A percentile compares a stretch with the other conserved stretches of the same genome.
Conservation (phyloP, 2,329 filamentous ascomycete species). For the Myriosclerotinia duriaeana region DNA sequence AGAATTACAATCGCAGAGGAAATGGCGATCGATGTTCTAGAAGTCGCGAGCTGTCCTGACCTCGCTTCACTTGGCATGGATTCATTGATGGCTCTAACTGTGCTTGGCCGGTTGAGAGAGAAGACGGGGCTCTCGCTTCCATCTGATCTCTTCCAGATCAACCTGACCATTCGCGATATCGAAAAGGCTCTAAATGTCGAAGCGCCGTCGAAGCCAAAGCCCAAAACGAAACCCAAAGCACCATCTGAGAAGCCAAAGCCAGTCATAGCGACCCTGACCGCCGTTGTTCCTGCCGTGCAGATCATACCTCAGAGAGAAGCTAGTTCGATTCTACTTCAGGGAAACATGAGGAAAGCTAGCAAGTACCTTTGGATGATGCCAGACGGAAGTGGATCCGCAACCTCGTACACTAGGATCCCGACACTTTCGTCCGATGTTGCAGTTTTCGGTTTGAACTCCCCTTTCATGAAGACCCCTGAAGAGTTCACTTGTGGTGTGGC, state of each 20-base stretch:
- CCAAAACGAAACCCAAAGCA: constrained; percentile 35
- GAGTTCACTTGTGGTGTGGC: constrained; percentile 65
- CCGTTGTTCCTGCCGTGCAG: constrained; percentile 42
- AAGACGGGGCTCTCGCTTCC: constrained; percentile 55
- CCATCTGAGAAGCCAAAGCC: constrained; percentile 10
- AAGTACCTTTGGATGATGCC: constrained; percentile 48
- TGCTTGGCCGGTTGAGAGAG: constrained; percentile 55
- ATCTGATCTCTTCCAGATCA: constrained; percentile 59
- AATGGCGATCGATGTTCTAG: constrained; percentile 68
- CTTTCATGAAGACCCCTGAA: constrained; percentile 68
- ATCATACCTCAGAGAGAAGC: constrained; percentile 19
- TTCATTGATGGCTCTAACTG: constrained; percentile 57
- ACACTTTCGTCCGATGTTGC: constrained; percentile 48
- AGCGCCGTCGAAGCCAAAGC: constrained; percentile 21
- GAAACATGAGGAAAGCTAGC: constrained; percentile 50
- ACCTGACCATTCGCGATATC: constrained; percentile 63
- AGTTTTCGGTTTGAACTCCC: constrained; percentile 64
- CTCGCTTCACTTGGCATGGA: constrained; percentile 59
- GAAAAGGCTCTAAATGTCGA: constrained; percentile 60
- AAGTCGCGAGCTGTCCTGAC: constrained; percentile 55
- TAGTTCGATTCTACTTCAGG: constrained; percentile 46
- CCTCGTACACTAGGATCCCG: constrained; percentile 36
- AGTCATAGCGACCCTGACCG: constrained; percentile 43
- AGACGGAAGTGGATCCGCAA: constrained; percentile 49
- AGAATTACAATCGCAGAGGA: constrained; percentile 68